Percentiles rank a stretch among this genome's conserved stretches.
Conservation (phyloP, 108 stramenopile genomes). For the Conticribra guillardii region DNA sequence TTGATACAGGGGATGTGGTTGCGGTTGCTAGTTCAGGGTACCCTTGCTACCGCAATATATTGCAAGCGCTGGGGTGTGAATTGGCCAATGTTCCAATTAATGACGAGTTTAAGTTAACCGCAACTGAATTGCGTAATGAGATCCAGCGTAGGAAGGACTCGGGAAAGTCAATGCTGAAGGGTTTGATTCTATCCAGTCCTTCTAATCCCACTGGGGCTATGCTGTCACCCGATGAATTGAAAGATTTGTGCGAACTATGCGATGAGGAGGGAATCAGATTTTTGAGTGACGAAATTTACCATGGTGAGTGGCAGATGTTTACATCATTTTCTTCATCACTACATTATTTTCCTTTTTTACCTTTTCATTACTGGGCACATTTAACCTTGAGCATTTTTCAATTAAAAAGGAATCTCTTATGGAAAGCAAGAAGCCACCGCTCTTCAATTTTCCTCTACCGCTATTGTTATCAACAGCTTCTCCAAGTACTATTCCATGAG, state of each 20-base stretch:
- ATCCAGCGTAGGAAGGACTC: constrained; percentile 52
- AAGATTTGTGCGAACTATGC: constrained; percentile 84
- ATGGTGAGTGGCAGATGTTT: too few relatives aligned
- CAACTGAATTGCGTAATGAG: constrained; percentile 65
- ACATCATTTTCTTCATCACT: background rate
- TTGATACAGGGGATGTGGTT: constrained; percentile 84
- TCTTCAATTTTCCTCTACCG: constrained; percentile 64
- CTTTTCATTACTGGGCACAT: background rate
- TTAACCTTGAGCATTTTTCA: background rate
- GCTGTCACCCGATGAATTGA: constrained; percentile 74
- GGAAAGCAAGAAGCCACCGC: constrained; percentile 88
- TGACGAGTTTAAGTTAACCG: constrained; percentile 85
- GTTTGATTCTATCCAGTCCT: constrained; percentile 85
- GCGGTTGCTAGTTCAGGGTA: constrained; percentile 87
- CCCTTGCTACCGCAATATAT: constrained; percentile 95
- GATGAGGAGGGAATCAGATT: constrained; percentile 80
- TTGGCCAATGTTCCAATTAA: constrained; percentile 72
- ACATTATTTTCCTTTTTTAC: background rate
- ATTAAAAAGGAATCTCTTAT: constrained; percentile 76
- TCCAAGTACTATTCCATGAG: constrained; percentile 96
- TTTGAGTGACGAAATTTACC: constrained; percentile 95
- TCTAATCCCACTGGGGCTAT: constrained; percentile 92
- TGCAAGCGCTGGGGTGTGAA: constrained; percentile 74
- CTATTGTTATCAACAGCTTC: constrained; percentile 92
- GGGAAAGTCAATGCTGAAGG: constrained; percentile 58